Evolutionary conservation across 1,139 yeast genomes (phyloP), one percentile per base, ranked within the genome.

Genomic region (Blastobotrys proliferans): DNA sequence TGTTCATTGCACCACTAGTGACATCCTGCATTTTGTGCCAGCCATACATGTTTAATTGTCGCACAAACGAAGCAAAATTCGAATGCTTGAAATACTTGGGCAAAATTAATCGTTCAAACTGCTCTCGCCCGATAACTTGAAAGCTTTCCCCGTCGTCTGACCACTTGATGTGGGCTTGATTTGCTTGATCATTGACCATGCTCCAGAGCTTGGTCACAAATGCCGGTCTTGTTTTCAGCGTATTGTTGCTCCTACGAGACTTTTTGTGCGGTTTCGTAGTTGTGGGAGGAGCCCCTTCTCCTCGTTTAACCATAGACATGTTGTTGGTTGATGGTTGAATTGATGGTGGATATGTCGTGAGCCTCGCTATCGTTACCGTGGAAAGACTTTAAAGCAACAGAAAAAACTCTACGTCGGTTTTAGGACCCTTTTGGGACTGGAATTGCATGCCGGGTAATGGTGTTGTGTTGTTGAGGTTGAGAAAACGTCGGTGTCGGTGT

Each of bases 41-140:
- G 26, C 96, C 97, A 60, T 90, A 90, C 94, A 90, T 88, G 64
- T 90, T 90, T 58, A 90, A 72, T 61, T 90, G 97, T 47, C 97
- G 75, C 11, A 90, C 97, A 70, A 90, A 88, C 51, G 90, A 79
- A 18, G 97, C 88, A 66, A 90, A 88, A 63, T 90, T 88, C 52
- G 85, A 83, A 63, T 90, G 97, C 62, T 88, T 90, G 70, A 87
- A 90, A 62, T 85, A 88, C 56, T 80, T 82, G 5, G 97, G 97
- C 47, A 90, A 68, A 18, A 88, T 81, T 41, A 73, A 69, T 55
- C 82, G 85, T 74, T 90, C 94, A 58, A 92, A 90, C 47, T 77
- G 79, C 60, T 92, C 97, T 43, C 95, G 74, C 55, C 87, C 86
- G 43, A 76, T 75, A 6, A 92, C 95, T 52, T 85, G 82, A 59